Base-by-base conservation (phyloP, 2,329 filamentous ascomycete genomes). In the Endoconidiophora polonica region DNA sequence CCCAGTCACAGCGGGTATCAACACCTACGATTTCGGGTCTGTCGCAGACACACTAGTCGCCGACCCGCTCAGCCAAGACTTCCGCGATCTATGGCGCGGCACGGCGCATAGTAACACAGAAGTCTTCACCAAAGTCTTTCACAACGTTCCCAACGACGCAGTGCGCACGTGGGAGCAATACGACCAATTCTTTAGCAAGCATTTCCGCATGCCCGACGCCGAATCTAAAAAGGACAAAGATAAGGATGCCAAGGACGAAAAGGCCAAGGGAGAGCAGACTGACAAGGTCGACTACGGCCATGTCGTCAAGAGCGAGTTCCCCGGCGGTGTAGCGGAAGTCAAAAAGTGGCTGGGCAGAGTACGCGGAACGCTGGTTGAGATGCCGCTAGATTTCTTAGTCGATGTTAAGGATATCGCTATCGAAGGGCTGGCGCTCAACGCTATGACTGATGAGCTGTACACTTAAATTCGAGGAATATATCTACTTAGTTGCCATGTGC, bases 311-410 rank as follows among this genome's bases (percentile, higher is more conserved):
- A 81, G 84, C 47, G 78, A 90, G 59, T 85, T 94, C 63, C 70
- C 74, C 0, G 75, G 81, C 55, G 84, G 88, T 5, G 78, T 81
- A 42, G 68, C 68, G n/a, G 79, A 84, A 61, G 70, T 87, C 53
- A 87, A 86, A 66, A 76, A 81, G 46, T 73, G 78, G 65, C 66
- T 88, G 49, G 70, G 71, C 50, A 71, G 75, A 49, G 69, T 88
- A 38, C 73, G 77, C 54, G 83, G 83, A 2, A 83, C 74, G 6
- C 65, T 87, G 43, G 82, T 95, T 5, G 85, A 94, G 69, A 95
- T 95, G 88, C 86, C 87, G 24, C 68, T 95, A 57, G 70, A 86
- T 56, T 95, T 95, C 68, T 68, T 94, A 62, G 81, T 82, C 58
- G 83, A 87, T 33, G 74, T 77, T 6, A 76, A 86, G 58, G 87